Percentiles rank a stretch among this genome's conserved stretches.
Evolutionary conservation across 2,329 filamentous ascomycete genomes (phyloP).

Genomic region (Colletotrichum neosansevieriae): DNA sequence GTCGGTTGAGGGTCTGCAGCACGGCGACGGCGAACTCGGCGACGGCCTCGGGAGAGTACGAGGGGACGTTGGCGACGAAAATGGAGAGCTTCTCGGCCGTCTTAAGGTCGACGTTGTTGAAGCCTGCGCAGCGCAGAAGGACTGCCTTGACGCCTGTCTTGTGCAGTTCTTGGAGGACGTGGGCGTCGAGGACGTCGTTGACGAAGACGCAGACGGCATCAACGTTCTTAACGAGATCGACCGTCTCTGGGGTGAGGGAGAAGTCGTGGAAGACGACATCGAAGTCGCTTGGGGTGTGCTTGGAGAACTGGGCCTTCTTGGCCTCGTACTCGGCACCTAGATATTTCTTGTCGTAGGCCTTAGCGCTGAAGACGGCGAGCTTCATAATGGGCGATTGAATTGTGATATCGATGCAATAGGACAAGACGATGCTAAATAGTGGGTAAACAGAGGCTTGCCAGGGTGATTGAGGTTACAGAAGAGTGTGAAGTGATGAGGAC

Average conservation of each 20-base stretch:
- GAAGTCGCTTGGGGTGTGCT: constrained; percentile 52
- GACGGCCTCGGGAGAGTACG: constrained; percentile 77
- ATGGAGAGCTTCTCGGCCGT: constrained; percentile 66
- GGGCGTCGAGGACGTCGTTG: constrained; percentile 68
- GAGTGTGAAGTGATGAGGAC: background rate
- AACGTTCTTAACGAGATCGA: constrained; percentile 58
- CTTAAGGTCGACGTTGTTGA: constrained; percentile 74
- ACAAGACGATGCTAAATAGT: background rate
- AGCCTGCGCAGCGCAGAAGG: constrained; percentile 76
- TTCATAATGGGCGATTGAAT: constrained; percentile 56
- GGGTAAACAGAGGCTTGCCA: background rate
- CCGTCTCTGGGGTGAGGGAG: constrained; percentile 67
- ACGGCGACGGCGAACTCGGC: constrained; percentile 78
- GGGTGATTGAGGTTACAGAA: background rate
- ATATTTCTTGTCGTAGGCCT: constrained; percentile 71
- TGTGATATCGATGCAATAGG: background rate
- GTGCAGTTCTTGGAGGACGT: constrained; percentile 64
- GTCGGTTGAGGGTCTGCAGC: constrained; percentile 75
- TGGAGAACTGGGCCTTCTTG: constrained; percentile 24
- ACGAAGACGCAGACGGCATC: constrained; percentile 76
- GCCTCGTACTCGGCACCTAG: constrained; percentile 54
- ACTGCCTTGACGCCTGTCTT: constrained; percentile 66
- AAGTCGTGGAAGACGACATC: constrained; percentile 70
- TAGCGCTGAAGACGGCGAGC: constrained; percentile 73
- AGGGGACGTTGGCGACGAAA: constrained; percentile 74